Evolutionary conservation across 2,329 filamentous ascomycete species (phyloP).

Genomic region (Cladophialophora carrionii): DNA sequence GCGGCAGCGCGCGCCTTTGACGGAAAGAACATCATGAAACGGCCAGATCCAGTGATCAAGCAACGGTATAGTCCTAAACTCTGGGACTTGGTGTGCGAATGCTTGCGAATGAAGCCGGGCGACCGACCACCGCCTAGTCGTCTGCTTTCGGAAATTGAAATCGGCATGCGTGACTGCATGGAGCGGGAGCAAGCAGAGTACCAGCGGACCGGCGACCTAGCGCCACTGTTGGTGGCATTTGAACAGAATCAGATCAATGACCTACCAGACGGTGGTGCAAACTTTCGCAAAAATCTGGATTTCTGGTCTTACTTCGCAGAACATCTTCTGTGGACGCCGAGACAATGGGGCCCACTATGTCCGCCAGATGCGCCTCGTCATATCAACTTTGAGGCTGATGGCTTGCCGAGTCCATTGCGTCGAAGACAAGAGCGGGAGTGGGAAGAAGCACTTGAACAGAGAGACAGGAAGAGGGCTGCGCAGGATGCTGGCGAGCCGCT

Average conservation of each 20-base stretch:
- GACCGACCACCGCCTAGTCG: constrained; percentile 10
- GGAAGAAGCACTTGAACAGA: constrained; percentile 7
- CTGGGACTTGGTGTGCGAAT: constrained; percentile 17
- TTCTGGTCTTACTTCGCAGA: constrained; percentile 25
- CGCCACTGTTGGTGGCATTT: constrained; percentile 4
- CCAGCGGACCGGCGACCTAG: not conserved
- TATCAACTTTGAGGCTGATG: not conserved
- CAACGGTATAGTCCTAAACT: constrained; percentile 25
- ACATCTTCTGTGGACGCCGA: constrained; percentile 17
- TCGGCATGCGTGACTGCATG: not conserved
- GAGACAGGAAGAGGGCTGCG: not conserved
- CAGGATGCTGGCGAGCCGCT: not conserved
- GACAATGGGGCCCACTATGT: constrained; percentile 12
- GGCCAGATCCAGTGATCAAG: not conserved
- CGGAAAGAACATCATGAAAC: constrained; percentile 12
- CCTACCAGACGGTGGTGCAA: constrained; percentile 16
- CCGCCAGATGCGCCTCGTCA: constrained; percentile 13
- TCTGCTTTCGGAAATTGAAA: constrained; percentile 1
- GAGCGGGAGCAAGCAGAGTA: constrained; percentile 4
- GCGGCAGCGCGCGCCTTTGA: constrained; percentile 6
- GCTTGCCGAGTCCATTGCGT: constrained; percentile 14
- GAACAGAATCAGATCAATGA: constrained; percentile 4
- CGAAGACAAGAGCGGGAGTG: constrained; percentile 8
- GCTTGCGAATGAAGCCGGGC: constrained; percentile 17
- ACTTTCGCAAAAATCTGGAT: not conserved